A percentile compares a stretch with the other conserved stretches of the same genome.
phyloP scores from a whole-genome alignment of 2,329 filamentous ascomycete species.

The Davidsoniella eucalypti region DNA sequence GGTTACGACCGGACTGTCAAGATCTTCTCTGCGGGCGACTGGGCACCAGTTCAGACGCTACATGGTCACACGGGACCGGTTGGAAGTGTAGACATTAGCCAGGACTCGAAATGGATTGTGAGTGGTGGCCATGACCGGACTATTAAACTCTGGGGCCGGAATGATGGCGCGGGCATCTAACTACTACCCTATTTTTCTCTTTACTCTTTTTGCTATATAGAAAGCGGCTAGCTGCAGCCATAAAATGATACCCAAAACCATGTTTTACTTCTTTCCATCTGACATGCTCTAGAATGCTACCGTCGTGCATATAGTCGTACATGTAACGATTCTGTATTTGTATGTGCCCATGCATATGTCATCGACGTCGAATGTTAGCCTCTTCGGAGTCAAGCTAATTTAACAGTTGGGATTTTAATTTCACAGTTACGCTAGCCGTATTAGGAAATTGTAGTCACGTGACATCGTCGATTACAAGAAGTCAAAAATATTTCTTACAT shows the following conservation, averaged over 20 bases:
- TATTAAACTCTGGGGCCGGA: slow-evolving; percentile 88
- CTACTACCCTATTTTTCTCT: background rate
- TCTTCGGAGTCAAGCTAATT: no score
- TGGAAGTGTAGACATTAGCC: slow-evolving; percentile 73
- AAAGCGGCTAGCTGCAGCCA: no score
- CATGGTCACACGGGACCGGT: slow-evolving; percentile 87
- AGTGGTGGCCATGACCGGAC: slow-evolving; percentile 89
- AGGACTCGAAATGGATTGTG: slow-evolving; percentile 79
- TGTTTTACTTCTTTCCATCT: background rate
- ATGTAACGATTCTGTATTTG: no score
- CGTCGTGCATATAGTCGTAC: background rate
- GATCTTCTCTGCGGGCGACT: slow-evolving; percentile 91
- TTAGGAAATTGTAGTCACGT: no score
- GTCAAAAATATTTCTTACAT: no score
- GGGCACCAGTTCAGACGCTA: slow-evolving; percentile 73
- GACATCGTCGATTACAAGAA: no score
- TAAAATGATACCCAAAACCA: background rate
- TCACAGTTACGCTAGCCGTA: no score
- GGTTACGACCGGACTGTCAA: slow-evolving; percentile 95
- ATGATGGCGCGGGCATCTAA: slow-evolving; percentile 46
- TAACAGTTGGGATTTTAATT: no score
- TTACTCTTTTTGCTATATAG: background rate
- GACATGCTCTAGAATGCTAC: background rate
- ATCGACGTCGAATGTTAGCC: no score
- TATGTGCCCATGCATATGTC: background rate